Evolutionary conservation across 2,329 filamentous ascomycete genomes (phyloP), one percentile per base, ranked within the genome.

Genomic region (Calonectria pteridis): DNA sequence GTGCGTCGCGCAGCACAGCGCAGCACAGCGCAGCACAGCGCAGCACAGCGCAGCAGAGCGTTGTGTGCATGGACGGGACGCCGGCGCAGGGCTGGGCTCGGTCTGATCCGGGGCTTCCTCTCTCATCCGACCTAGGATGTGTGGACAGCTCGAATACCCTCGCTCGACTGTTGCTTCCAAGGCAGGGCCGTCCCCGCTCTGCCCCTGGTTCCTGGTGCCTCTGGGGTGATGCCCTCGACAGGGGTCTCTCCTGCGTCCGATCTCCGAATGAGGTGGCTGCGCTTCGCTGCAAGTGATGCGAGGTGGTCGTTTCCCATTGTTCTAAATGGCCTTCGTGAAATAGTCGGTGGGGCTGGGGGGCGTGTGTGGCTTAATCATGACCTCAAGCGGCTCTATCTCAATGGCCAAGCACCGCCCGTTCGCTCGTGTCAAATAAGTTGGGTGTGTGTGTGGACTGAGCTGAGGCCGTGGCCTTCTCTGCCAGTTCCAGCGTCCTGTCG

Each of bases 241-340:
- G 63, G 77, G 77, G 62, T 77, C 53, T 71, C 71, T 73, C 50
- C 71, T 53, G 53, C 53, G 58, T 63, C 63, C 71, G 69, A 77
- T 77, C 66, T 70, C 67, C 67, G 69, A 69, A 71, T 68, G 37
- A 43, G 65, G 68, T 71, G 72, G 68, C 65, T 77, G 73, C 69
- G 63, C 63, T 55, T 67, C 43, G 40, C 76, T 78, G 77, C 76
- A 79, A 73, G 76, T 78, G 71, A 79, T 77, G 72, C 62, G 63
- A 58, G 59, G 51, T 40, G 65, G 67, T 63, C 53, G 35, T 53
- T 66, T 53, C 59, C 58, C 50, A 51, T 65, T 20, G 29, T 49
- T 51, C 53, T 49, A 43, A 51, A 49, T 64, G 59, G 59, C 10
- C 40, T 64, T 62, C 26, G 14, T 46, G n/a, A 55, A 33, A 69